Percentiles rank a stretch among this genome's conserved stretches.
phyloP scores from a whole-genome alignment of 2,329 filamentous ascomycete species.

The Rhynchosporium secalis region DNA sequence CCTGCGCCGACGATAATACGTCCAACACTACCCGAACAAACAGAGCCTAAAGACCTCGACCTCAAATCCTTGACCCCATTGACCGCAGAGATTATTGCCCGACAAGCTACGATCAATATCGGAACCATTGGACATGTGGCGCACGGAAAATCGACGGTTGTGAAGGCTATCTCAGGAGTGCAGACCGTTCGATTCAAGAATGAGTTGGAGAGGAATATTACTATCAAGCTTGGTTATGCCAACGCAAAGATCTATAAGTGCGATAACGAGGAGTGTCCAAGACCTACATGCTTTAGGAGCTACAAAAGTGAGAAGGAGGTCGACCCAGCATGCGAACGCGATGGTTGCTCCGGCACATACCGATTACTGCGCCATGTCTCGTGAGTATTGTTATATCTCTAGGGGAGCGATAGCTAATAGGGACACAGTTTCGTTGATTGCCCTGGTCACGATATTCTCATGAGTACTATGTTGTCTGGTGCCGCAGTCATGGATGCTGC shows the following conservation, averaged over 20 bases:
- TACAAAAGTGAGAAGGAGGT: conserved; percentile 99
- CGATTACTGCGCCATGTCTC: conserved; percentile 87
- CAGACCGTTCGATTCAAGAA: conserved; percentile 99
- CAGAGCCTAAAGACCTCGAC: conserved; percentile 86
- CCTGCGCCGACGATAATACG: conserved; percentile 58
- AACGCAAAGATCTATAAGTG: conserved; percentile 99
- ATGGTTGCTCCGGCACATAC: conserved; percentile 87
- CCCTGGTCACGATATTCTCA: conserved; percentile 99
- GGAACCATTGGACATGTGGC: conserved; percentile 98
- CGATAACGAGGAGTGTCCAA: conserved; percentile 85
- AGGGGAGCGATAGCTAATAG: conserved; percentile 34
- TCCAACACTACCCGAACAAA: conserved; percentile 80
- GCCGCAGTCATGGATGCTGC: conserved; percentile 99
- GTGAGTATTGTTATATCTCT: conserved; percentile 54
- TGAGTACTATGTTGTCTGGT: conserved; percentile 99
- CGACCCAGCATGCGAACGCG: conserved; percentile 91
- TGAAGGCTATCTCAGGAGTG: conserved; percentile 98
- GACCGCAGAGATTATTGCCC: conserved; percentile 93
- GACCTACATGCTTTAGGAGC: conserved; percentile 92
- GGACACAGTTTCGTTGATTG: conserved; percentile 84
- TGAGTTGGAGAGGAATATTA: conserved; percentile 98
- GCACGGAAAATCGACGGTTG: conserved; percentile 97
- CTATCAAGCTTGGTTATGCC: conserved; percentile 98
- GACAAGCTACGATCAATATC: conserved; percentile 98
- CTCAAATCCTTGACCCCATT: conserved; percentile 77